phyloP scores from a whole-genome alignment of 768 basidiomycete species.

The Kwoniella pini region DNA sequence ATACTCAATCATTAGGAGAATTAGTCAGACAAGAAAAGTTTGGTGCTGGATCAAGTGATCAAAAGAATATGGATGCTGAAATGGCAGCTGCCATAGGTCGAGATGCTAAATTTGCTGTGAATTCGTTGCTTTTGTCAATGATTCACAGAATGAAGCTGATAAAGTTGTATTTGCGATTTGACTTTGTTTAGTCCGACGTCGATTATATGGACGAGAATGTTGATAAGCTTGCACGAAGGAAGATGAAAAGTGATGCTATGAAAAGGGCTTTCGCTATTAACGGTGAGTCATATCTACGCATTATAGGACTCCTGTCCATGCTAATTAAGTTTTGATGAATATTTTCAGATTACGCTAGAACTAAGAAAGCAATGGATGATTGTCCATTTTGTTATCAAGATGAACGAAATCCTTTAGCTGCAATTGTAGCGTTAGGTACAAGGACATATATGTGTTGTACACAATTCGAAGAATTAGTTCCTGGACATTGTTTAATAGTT shows the following conservation, averaged over 20 bases:
- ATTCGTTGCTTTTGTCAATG: too few species aligned
- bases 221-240: slow-evolving; percentile 84
- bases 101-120: slow-evolving; percentile 82
- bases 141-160: too few species aligned
- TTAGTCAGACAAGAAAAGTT: slow-evolving; percentile 91
- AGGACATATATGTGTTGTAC: slow-evolving; percentile 90
- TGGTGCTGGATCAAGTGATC: slow-evolving; percentile 81
- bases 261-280: slow-evolving; percentile 96
- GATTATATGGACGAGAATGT: slow-evolving; percentile 98
- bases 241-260: slow-evolving; percentile 95
- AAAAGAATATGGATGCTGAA: slow-evolving; percentile 87
- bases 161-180: too few species aligned
- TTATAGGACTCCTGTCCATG: not conserved
- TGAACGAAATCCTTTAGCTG: slow-evolving; percentile 81
- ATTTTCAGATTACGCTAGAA: slow-evolving; percentile 85
- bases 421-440: slow-evolving; percentile 86
- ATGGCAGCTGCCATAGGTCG: slow-evolving; percentile 83
- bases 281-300: slow-evolving; percentile 59
- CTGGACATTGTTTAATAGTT: slow-evolving; percentile 91
- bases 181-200: slow-evolving; percentile 65
- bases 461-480: slow-evolving; percentile 77
- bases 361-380: slow-evolving; percentile 80
- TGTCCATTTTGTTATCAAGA: slow-evolving; percentile 90
- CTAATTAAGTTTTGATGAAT: not conserved
- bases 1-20: slow-evolving; percentile 79